phyloP scores from a whole-genome alignment of 148 eudicot genomes.

The Cornus suecica region DNA sequence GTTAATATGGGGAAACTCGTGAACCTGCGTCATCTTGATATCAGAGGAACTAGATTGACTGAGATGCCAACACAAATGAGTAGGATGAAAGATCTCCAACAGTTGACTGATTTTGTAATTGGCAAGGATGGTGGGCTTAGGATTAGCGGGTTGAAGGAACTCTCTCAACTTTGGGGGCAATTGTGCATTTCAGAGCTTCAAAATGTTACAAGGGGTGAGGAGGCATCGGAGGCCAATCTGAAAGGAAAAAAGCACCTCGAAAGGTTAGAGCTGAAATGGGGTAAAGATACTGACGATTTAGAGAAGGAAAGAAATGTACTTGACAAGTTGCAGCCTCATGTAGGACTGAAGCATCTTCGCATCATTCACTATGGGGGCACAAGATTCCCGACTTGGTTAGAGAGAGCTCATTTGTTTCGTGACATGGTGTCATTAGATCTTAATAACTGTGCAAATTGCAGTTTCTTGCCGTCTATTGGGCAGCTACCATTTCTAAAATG shows the following conservation, averaged over 20 bases:
- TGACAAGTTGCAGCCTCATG: slow-evolving; percentile 10
- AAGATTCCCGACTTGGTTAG: slow-evolving; percentile 10
- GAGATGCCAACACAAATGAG: slow-evolving; percentile 12
- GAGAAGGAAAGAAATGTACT: neutral
- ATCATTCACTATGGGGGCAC: neutral
- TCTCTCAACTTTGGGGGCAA: too few relatives aligned
- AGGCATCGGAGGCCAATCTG: slow-evolving; percentile 16
- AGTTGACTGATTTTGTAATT: too few relatives aligned
- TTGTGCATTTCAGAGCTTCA: too few relatives aligned
- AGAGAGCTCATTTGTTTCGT: neutral
- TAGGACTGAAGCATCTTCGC: neutral
- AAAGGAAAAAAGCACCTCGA: slow-evolving; percentile 4
- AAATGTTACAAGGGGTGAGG: too few relatives aligned
- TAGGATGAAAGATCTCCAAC: slow-evolving; percentile 2
- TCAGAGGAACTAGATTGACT: neutral
- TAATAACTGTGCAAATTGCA: neutral
- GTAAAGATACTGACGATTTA: neutral
- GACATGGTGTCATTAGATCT: neutral
- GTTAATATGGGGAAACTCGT: neutral
- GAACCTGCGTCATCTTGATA: slow-evolving; percentile 4
- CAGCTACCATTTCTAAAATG: slow-evolving; percentile 9
- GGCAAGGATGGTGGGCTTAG: neutral
- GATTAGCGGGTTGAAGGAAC: neutral
- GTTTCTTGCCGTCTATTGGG: slow-evolving; percentile 6
- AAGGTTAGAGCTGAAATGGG: neutral